Evolutionary conservation across 192 early-diverging fungal genomes (phyloP), one percentile per base, ranked within the genome.

Genomic region (Allomyces javanicus): DNA sequence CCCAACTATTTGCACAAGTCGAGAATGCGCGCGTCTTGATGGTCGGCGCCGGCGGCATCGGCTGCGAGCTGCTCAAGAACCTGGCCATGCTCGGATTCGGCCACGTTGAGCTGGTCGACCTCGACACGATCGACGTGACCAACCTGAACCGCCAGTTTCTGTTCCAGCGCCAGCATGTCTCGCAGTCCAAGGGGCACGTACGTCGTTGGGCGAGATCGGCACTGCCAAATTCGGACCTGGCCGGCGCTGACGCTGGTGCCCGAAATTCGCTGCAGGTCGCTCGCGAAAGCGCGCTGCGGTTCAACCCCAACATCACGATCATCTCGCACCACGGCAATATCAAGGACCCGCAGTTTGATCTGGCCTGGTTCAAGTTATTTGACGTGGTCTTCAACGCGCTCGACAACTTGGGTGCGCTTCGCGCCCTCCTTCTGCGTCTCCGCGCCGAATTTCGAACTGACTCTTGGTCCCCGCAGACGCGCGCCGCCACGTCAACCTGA

Each of bases 71-170:
- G 45, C 79, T 99, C 10, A 99, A 99, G 76, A 87, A 94, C 74
- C 80, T 99, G 21, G 87, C 92, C 50, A 72, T 94, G 76, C 79
- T 83, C 22, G 95, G 95, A 24, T 95, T 97, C 73, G 74, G 73
- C 62, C 65, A 81, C 68, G 92, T 99, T 66, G 79, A 85, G 63
- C 83, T 96, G 61, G 82, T 99, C 50, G 96, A 99, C 74, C 78
- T 99, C 55, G 96, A 99, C 76, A 96, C 95, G 1, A 99, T 99
- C 64, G 96, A 99, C 67, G 77, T 97, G 50, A 94, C 93, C 25
- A 99, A 99, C 74, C 76, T 99, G 63, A 99, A 99, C 77, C 78
- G 96, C n/a, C 96, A 99, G 78, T 99, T 99, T 67, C 80, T 99
- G 63, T 99, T 99, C 80, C 94, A 93, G 76, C 86, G 83, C 61